phyloP scores from a whole-genome alignment of 768 basidiomycete species.

The Tricholoma hemisulphureum region DNA sequence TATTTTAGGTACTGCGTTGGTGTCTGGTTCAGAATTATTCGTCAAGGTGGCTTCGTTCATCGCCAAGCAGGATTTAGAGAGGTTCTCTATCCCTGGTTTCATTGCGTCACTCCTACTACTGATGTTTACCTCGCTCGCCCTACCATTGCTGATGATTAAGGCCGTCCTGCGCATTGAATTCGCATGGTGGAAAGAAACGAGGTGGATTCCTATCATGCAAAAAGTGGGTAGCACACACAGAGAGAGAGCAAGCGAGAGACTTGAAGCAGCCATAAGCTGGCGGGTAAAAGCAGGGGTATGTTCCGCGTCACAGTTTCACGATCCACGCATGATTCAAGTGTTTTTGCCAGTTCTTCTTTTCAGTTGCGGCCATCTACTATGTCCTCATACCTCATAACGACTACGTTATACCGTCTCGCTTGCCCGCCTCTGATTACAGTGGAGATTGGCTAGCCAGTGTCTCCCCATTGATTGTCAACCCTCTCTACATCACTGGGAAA shows the following conservation, averaged over 20 bases:
- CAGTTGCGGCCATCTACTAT: conserved; percentile 3
- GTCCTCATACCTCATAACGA: conserved; percentile 6
- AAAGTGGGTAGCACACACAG: conserved; percentile 22
- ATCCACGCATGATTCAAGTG: neutral
- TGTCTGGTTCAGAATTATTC: conserved; percentile 14
- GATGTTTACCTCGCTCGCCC: conserved; percentile 1
- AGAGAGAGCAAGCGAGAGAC: conserved; percentile 29
- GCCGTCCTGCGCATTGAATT: conserved; percentile 23
- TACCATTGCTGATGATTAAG: conserved; percentile 27
- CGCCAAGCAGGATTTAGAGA: neutral
- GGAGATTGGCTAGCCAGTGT: conserved; percentile 5
- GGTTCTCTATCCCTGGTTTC: conserved; percentile 5
- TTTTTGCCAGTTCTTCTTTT: conserved; percentile 10
- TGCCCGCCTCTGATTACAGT: conserved; percentile 8
- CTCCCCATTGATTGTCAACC: conserved; percentile 9
- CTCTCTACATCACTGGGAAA: conserved; percentile 12
- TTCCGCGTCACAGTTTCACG: neutral
- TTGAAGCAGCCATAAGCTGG: conserved; percentile 17
- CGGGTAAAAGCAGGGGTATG: conserved; percentile 9
- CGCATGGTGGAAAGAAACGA: conserved; percentile 13
- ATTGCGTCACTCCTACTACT: conserved; percentile 1
- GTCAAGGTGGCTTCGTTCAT: conserved; percentile 5
- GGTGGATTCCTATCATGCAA: conserved; percentile 22
- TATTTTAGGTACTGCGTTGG: conserved; percentile 20
- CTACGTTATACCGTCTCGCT: conserved; percentile 6